Evolutionary conservation across 2,329 filamentous ascomycete species (phyloP), one percentile per base, ranked within the genome.

Genomic region (Paecilomyces niveus): DNA sequence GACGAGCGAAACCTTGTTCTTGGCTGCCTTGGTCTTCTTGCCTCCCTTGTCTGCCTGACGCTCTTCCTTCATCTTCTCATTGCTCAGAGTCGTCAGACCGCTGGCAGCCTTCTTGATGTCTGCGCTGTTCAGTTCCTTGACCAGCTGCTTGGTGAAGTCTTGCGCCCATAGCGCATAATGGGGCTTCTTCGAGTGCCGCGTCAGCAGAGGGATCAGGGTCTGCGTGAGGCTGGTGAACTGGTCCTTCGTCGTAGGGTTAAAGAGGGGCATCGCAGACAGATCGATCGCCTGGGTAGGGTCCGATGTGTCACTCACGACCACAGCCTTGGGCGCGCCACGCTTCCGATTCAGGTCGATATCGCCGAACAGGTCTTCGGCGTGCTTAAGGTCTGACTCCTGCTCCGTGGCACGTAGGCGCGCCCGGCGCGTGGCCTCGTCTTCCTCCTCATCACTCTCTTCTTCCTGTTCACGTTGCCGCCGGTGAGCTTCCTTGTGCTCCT

Each of bases 41-140:
- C 88, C 90, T 57, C 90, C 87, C 82, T 96, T 97, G 64, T 96
- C 91, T 3, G 90, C 85, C 3, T 88, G 87, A 83, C 97, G 97
- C 83, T 99, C 94, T 76, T 97, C 92, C 81, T 92, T 95, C 88
- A 97, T 88, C 83, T 96, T 97, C 84, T 97, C 94, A 74, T 99
- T 99, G 72, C 90, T 85, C 58, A 96, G 83, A 4, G 92, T 88
- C n/a, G 92, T 96, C 69, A 99, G 78, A 4, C 85, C 83, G 74
- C 89, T 95, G 11, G 91, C 85, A 64, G 96, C 85, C 83, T 97
- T 97, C 85, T 97, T 97, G 78, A 97, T 92, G 79, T 97, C 92
- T 58, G 94, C 88, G 72, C 90, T 96, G 13, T 89, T 87, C 65
- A 99, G 77, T 29, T 96, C 92, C 77, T 92, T 92, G 67, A 87